Percentiles rank a stretch among this genome's conserved stretches.
phyloP scores from a whole-genome alignment of 495 filamentous ascomycete genomes.

The Aspergillus campestris region DNA sequence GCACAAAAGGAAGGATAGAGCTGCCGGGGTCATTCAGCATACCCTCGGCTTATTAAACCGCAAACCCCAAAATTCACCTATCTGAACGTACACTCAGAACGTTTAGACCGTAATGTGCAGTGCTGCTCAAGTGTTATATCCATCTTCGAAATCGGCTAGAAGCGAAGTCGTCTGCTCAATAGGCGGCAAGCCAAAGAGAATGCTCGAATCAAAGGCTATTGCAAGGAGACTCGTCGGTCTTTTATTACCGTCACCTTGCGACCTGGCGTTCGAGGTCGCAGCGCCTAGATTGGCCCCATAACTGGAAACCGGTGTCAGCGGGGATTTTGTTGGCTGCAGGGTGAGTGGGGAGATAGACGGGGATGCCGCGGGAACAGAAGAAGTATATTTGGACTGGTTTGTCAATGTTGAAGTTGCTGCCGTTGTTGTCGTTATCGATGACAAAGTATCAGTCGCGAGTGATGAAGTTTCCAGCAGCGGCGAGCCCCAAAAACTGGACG shows the following conservation, averaged over 20 bases:
- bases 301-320: not conserved
- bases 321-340: no score
- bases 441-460: no score
- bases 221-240: not conserved
- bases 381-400: no score
- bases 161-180: conserved; percentile 5
- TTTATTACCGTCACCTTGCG: not conserved
- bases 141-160: not conserved
- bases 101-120: not conserved
- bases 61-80: not conserved
- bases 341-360: no score
- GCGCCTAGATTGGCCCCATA: not conserved
- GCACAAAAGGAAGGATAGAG: no score
- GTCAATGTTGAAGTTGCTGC: no score
- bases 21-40: no score
- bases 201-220: not conserved
- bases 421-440: no score
- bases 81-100: not conserved
- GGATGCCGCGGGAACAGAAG: no score
- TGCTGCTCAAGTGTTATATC: not conserved
- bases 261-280: not conserved
- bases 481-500: not conserved
- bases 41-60: not conserved
- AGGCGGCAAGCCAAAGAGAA: conserved; percentile 7
- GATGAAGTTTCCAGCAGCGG: no score